Evolutionary conservation across 179 eudicot genomes (phyloP), one percentile per base, ranked within the genome.

Genomic region (Drosera spatulata): DNA sequence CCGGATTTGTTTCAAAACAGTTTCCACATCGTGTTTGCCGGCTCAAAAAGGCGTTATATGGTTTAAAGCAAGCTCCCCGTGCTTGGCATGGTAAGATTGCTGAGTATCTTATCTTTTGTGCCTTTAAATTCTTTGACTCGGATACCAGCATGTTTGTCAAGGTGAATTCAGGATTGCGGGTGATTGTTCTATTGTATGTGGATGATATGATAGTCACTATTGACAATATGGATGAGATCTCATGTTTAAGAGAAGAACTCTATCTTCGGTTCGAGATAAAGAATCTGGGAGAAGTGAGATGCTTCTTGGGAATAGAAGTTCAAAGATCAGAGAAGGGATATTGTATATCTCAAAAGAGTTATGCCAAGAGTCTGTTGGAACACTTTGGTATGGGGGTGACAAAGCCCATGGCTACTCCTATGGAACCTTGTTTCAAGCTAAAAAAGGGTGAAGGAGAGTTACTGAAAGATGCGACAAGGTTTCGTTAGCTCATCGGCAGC

Each of bases 51-150:
- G 65, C 47, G 39, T 50, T 50, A 8, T 50, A 39, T 50, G 65
- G 65, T 10, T 4, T 61, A 2, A 61, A 22, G 33, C 33, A 22
- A 22, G 33, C 1, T 22, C 33, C 6, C 33, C 33, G 33, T 22
- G 0, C 33, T 22, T 62, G 58, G 58, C 51, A 62, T 53, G 66
- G 66, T 62, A 62, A 52, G 44, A 12, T 52, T 52, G 38, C 50
- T 41, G 44, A 62, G 53, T 62, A 51, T 10, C 50, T 62, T 5
- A 62, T 12, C 7, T 62, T 53, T 50, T 60, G 65, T 38, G 56
- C 4, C 3, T 61, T 50, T n/a, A 40, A 5, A 50, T 38, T 50
- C 11, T 40, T 40, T 13, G 5, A 48, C 40, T 3, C 56, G 8
- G 56, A 56, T 41, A 12, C 41, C 10, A 57, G 61, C 33, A 6